phyloP scores from a whole-genome alignment of 306 rosid species.

The Corylus americana region DNA sequence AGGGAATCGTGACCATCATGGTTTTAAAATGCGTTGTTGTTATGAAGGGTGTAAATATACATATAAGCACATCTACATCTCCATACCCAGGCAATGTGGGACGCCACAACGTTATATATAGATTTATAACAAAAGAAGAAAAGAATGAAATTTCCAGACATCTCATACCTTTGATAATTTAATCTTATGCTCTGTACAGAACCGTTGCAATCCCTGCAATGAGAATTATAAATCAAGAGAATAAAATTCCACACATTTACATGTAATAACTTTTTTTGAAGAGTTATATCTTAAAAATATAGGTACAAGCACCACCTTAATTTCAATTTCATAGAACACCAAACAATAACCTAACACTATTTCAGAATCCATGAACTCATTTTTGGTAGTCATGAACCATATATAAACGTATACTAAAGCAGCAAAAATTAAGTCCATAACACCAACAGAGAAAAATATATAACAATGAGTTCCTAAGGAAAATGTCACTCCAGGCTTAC shows the following conservation, averaged over 20 bases:
- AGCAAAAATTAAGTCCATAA: not conserved
- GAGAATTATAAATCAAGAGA: slow-evolving; percentile 10
- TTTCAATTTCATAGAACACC: not conserved
- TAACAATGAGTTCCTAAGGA: slow-evolving; percentile 1
- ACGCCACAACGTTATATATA: not conserved
- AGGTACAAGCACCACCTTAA: not conserved
- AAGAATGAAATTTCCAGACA: slow-evolving; percentile 13
- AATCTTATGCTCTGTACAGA: slow-evolving; percentile 84
- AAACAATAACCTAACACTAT: not conserved
- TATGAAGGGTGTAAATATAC: too few relatives aligned
- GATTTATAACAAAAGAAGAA: slow-evolving; percentile 3
- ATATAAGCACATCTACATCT: too few relatives aligned
- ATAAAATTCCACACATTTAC: not conserved
- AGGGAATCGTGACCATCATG: too few relatives aligned
- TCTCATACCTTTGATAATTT: slow-evolving; percentile 70
- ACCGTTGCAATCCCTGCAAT: slow-evolving; percentile 78
- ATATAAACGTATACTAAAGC: not conserved
- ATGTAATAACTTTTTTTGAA: not conserved
- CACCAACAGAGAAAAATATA: not conserved
- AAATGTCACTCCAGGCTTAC: slow-evolving; percentile 30
- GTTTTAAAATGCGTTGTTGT: too few relatives aligned
- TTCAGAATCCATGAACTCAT: not conserved
- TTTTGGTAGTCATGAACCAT: not conserved
- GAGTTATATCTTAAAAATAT: not conserved
- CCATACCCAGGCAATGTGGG: too few relatives aligned